phyloP scores from a whole-genome alignment of 768 basidiomycete species.

The Cyclocybe aegerita region DNA sequence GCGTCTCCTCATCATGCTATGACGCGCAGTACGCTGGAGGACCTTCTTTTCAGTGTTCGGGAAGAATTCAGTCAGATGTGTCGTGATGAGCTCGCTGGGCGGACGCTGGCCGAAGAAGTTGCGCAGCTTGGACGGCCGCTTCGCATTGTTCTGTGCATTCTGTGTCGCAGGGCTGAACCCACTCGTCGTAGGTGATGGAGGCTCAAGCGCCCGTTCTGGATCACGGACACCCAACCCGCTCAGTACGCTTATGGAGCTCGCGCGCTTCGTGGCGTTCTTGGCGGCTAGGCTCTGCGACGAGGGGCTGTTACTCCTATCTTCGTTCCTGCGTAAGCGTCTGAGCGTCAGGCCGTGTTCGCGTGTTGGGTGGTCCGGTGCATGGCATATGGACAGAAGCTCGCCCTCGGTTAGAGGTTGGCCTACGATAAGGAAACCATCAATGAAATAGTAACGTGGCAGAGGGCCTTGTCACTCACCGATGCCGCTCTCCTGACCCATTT shows the following conservation, averaged over 20 bases:
- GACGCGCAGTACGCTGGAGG: constrained; percentile 81
- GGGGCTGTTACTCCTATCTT: constrained; percentile 38
- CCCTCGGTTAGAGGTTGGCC: constrained; percentile 79
- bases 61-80: constrained; percentile 93
- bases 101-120: constrained; percentile 99
- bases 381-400: constrained; percentile 81
- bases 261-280: constrained; percentile 71
- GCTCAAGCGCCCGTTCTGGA: constrained; percentile 65
- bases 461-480: constrained; percentile 40
- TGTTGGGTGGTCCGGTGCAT: constrained; percentile 74
- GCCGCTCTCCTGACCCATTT: constrained; percentile 53
- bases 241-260: constrained; percentile 92
- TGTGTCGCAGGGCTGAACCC: constrained; percentile 32
- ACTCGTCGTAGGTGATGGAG: constrained; percentile 49
- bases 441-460: neutral
- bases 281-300: constrained; percentile 23
- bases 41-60: constrained; percentile 91
- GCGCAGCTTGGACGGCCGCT: constrained; percentile 71
- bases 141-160: constrained; percentile 42
- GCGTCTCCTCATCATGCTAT: constrained; percentile 77
- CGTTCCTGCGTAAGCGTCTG: constrained; percentile 49
- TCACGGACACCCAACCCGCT: constrained; percentile 90
- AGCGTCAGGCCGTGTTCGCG: constrained; percentile 81
- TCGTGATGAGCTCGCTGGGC: constrained; percentile 95
- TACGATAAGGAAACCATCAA: constrained; percentile 24